These are phyloP conservation scores for Crucihimalaya himalaica DNA, from an alignment of 345 rosid genomes.

Conservation along the genomic window DNA sequence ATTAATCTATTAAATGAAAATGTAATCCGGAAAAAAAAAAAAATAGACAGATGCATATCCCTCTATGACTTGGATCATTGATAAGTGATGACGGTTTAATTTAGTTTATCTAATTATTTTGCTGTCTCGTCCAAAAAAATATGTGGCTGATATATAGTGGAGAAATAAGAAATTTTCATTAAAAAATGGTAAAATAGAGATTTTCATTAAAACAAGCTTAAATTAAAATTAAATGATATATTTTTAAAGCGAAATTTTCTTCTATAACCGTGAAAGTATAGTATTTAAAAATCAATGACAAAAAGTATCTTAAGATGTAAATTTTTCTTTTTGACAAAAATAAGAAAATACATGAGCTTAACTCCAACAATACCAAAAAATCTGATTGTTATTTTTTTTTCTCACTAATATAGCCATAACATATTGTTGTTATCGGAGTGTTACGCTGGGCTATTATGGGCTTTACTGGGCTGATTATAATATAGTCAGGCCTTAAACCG, in stretches of 20 bases:
- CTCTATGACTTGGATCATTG: not conserved
- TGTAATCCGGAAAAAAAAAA: not conserved
- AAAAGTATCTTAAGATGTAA: not conserved
- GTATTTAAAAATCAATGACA: not conserved
- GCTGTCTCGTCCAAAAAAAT: not conserved
- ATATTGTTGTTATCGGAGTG: not conserved
- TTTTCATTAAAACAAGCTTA: not conserved
- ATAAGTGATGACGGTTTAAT: not conserved
- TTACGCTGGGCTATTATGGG: constrained; percentile 1
- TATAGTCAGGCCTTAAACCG: constrained; percentile 13
- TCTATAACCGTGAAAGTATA: not conserved
- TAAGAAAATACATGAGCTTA: constrained; percentile 1
- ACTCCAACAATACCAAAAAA: not conserved
- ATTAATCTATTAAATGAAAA: not conserved
- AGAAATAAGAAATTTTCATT: not conserved
- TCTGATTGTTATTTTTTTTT: not conserved
- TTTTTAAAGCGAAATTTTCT: not conserved
- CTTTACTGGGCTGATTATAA: not conserved
- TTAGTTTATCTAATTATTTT: constrained; percentile 5
- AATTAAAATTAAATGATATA: not conserved
- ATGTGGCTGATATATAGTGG: not conserved
- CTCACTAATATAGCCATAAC: not conserved
- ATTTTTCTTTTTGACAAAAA: not conserved
- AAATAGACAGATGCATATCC: not conserved
- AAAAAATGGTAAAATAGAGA: not conserved